These are phyloP conservation scores for Sarocladium brachiariae DNA, from an alignment of 2,329 filamentous ascomycete genomes.

Conservation along the genomic window DNA sequence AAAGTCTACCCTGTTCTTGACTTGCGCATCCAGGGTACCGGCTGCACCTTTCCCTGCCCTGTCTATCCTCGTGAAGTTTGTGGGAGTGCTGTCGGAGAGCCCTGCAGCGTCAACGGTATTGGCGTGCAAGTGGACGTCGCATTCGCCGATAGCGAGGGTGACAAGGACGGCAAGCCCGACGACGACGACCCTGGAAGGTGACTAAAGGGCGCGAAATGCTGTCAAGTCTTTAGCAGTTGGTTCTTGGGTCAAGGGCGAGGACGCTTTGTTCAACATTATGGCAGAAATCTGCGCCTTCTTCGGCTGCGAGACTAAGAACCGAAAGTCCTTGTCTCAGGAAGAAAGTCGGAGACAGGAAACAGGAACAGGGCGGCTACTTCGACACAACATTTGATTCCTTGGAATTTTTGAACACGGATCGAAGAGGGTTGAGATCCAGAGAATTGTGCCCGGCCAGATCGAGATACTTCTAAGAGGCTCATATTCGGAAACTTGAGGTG, in stretches of 20 bases:
- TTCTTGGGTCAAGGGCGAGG: neutral
- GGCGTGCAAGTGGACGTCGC: neutral
- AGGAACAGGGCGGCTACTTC: too few species aligned
- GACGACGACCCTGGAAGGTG: neutral
- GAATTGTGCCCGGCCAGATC: too few species aligned
- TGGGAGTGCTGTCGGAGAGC: neutral
- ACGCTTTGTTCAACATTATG: neutral
- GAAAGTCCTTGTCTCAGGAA: too few species aligned
- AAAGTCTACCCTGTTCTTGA: neutral
- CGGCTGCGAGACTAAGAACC: too few species aligned
- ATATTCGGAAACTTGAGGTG: too few species aligned
- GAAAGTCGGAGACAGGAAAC: too few species aligned
- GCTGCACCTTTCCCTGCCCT: slow-evolving; percentile 3
- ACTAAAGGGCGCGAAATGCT: neutral
- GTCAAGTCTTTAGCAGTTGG: too few species aligned
- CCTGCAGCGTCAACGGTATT: slow-evolving; percentile 5
- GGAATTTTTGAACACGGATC: too few species aligned
- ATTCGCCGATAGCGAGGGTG: neutral
- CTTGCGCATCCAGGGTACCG: neutral
- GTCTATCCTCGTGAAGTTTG: neutral
- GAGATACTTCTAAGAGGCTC: too few species aligned
- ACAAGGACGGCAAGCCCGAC: neutral
- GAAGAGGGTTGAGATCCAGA: too few species aligned
- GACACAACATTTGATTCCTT: too few species aligned
- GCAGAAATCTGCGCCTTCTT: neutral